These are phyloP conservation scores for Rickenella mellea DNA, from an alignment of 768 basidiomycete genomes.

Conservation along the genomic window DNA sequence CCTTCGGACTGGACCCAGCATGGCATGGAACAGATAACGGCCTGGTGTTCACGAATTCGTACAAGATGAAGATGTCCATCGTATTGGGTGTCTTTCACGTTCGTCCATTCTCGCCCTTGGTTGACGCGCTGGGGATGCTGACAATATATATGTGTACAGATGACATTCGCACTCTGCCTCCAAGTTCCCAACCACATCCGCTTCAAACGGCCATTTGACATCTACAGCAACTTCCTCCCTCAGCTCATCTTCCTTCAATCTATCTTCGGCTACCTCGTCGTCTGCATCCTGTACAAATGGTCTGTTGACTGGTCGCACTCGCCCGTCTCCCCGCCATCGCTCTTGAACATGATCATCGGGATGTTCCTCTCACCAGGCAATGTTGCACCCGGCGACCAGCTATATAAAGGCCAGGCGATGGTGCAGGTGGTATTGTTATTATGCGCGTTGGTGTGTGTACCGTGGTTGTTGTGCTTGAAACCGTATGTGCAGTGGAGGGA, in stretches of 20 bases:
- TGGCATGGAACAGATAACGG: conserved; percentile 93
- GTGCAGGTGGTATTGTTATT: conserved; percentile 75
- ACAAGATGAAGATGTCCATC: conserved; percentile 99
- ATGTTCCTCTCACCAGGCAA: conserved; percentile 93
- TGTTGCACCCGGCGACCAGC: conserved; percentile 54
- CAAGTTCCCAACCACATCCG: conserved; percentile 93
- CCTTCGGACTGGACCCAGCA: conserved; percentile 87
- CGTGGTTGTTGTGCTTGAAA: conserved; percentile 88
- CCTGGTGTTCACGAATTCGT: conserved; percentile 93
- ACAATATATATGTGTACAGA: conserved; percentile 37
- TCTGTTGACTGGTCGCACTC: conserved; percentile 79
- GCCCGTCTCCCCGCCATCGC: conserved; percentile 66
- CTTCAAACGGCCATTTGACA: conserved; percentile 80
- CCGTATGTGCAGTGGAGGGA: conserved; percentile 91
- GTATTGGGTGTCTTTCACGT: conserved; percentile 95
- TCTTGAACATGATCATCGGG: conserved; percentile 90
- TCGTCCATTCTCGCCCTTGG: conserved; percentile 19
- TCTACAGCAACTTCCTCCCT: conserved; percentile 93
- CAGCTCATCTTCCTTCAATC: conserved; percentile 97
- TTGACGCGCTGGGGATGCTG: conserved; percentile 1
- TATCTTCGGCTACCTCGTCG: conserved; percentile 92
- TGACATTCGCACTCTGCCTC: conserved; percentile 96
- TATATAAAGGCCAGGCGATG: conserved; percentile 82
- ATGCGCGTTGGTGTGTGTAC: conserved; percentile 80
- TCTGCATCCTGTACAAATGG: conserved; percentile 98